Conservation (phyloP, 805 yeast genomes). For the Teunomyces kruisii region DNA sequence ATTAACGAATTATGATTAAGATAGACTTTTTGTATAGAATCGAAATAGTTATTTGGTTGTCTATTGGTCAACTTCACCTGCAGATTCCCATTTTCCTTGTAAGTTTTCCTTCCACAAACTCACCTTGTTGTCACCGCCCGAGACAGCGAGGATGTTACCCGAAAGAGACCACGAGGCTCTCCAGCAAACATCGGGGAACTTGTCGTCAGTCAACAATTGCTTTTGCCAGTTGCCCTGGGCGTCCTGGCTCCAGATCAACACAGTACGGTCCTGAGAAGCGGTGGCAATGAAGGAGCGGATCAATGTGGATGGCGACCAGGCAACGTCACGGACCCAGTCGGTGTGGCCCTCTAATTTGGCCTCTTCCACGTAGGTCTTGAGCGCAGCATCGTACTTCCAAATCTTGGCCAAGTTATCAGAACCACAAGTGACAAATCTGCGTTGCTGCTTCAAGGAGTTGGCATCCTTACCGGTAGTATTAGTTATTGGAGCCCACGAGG, state of each 20-base stretch:
- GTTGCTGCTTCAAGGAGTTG: slow-evolving; percentile 40
- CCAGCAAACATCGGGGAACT: slow-evolving; percentile 97
- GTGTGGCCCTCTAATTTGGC: slow-evolving; percentile 83
- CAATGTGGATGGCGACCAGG: slow-evolving; percentile 93
- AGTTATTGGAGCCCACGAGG: slow-evolving; percentile 85
- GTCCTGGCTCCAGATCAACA: slow-evolving; percentile 92
- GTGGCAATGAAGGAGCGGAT: slow-evolving; percentile 89
- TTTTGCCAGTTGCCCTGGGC: slow-evolving; percentile 75
- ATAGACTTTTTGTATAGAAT: slow-evolving; percentile 3
- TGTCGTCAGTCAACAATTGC: slow-evolving; percentile 68
- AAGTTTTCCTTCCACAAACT: slow-evolving; percentile 95
- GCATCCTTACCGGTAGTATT: slow-evolving; percentile 26
- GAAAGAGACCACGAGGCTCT: slow-evolving; percentile 96
- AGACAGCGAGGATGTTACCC: slow-evolving; percentile 91
- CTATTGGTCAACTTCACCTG: slow-evolving; percentile 92
- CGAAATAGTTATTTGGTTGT: not conserved
- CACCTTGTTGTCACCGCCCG: slow-evolving; percentile 95
- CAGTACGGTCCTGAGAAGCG: slow-evolving; percentile 95
- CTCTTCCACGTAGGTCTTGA: slow-evolving; percentile 66
- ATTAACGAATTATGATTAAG: slow-evolving; percentile 41
- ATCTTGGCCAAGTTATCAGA: slow-evolving; percentile 91
- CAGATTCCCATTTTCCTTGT: slow-evolving; percentile 93
- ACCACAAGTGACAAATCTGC: slow-evolving; percentile 91
- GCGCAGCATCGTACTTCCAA: slow-evolving; percentile 69
- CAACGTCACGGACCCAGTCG: slow-evolving; percentile 98